Conservation (phyloP, 2,329 filamentous ascomycete species). For the Phialophora chinensis region DNA sequence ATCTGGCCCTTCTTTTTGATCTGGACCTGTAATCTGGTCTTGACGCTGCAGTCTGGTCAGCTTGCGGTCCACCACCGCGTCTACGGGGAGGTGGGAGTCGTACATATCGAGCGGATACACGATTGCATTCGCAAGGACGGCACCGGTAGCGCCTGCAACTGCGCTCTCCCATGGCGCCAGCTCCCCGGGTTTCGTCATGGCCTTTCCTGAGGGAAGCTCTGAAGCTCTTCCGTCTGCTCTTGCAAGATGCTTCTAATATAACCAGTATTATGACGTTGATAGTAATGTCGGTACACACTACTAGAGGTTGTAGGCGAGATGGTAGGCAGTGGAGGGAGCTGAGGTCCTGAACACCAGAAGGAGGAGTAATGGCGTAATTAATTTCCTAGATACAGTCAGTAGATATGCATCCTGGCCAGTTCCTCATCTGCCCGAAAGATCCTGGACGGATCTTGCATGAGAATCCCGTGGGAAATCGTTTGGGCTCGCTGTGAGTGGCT, state of each 20-base stretch:
- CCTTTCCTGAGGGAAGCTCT: neutral
- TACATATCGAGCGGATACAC: conserved; percentile 98
- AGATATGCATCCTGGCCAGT: conserved; percentile 16
- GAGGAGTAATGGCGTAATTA: conserved; percentile 23
- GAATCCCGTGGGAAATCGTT: conserved; percentile 24
- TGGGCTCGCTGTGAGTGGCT: conserved; percentile 18
- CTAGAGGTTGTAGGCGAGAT: conserved; percentile 14
- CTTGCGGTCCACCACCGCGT: conserved; percentile 6
- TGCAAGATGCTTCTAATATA: neutral
- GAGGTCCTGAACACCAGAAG: conserved; percentile 2
- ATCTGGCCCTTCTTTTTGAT: conserved; percentile 68
- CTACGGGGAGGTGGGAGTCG: conserved; percentile 44
- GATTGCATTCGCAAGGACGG: conserved; percentile 90
- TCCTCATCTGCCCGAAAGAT: conserved; percentile 32
- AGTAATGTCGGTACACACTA: neutral
- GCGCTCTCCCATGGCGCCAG: conserved; percentile 93
- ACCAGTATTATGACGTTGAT: neutral
- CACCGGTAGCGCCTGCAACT: conserved; percentile 88
- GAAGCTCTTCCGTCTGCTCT: conserved; percentile 7
- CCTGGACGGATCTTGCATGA: conserved; percentile 20
- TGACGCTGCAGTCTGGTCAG: conserved; percentile 67
- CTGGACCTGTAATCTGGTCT: conserved; percentile 95
- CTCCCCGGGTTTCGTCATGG: conserved; percentile 66
- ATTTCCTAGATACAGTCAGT: conserved; percentile 5
- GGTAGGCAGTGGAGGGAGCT: conserved; percentile 7